phyloP scores from a whole-genome alignment of 306 rosid genomes.

The Inga oerstediana region DNA sequence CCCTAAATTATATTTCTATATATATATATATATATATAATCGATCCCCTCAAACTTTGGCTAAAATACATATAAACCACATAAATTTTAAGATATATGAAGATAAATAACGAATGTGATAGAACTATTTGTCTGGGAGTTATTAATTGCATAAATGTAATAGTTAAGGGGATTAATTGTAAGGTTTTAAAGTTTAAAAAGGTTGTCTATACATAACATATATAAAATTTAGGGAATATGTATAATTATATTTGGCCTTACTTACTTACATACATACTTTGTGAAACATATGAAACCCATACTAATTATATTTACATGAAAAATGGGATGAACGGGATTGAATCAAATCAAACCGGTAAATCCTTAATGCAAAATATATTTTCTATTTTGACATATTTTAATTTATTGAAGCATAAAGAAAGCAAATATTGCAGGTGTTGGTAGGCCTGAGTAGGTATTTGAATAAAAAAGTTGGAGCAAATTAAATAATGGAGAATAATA shows the following conservation, averaged over 20 bases:
- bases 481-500: conserved; percentile 32
- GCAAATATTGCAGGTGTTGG: neutral
- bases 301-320: neutral
- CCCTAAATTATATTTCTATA: too few relatives aligned
- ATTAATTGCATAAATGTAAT: neutral
- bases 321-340: neutral
- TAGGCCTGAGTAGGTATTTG: neutral
- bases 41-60: neutral
- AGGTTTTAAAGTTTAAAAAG: too few relatives aligned
- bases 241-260: neutral
- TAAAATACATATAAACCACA: too few relatives aligned
- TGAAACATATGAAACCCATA: neutral
- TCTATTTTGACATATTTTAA: neutral
- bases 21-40: too few relatives aligned
- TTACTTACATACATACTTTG: too few relatives aligned
- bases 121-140: neutral
- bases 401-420: neutral
- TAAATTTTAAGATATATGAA: neutral
- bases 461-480: conserved; percentile 21
- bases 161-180: neutral
- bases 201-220: too few relatives aligned
- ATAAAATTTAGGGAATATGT: neutral
- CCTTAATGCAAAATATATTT: neutral
- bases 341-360: neutral
- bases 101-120: too few relatives aligned